These are phyloP conservation scores for Solanum hybrid DNA, from an alignment of 305 asterid genomes.

Conservation along the genomic window DNA sequence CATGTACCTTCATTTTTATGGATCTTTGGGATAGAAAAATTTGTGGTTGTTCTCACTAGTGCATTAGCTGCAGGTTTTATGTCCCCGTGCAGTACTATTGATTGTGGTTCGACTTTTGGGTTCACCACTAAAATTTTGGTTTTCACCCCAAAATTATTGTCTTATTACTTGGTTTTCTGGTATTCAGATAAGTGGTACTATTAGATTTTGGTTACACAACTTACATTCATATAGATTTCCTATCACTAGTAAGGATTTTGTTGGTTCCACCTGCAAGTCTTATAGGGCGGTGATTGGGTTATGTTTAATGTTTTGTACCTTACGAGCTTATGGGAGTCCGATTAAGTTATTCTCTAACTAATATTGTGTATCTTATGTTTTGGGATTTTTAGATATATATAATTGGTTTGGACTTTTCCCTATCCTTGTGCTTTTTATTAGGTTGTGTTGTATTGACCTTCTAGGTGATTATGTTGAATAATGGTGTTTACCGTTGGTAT, in stretches of 20 bases:
- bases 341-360: neutral
- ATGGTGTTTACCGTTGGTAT: neutral
- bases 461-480: neutral
- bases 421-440: no score
- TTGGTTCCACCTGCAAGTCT: neutral
- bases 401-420: no score
- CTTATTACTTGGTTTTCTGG: no score
- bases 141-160: no score
- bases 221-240: neutral
- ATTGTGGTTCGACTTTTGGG: no score
- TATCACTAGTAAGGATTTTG: neutral
- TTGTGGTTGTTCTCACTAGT: no score
- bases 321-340: neutral
- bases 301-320: neutral
- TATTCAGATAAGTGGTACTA: neutral
- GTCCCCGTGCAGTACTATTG: no score
- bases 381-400: no score
- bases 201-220: neutral
- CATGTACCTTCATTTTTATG: no score
- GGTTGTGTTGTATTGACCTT: neutral
- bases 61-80: no score
- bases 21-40: no score
- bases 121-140: no score
- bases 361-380: neutral
- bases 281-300: neutral